Base-by-base conservation (phyloP, 169 alveolate genomes). In the Eimeria mitis region DNA sequence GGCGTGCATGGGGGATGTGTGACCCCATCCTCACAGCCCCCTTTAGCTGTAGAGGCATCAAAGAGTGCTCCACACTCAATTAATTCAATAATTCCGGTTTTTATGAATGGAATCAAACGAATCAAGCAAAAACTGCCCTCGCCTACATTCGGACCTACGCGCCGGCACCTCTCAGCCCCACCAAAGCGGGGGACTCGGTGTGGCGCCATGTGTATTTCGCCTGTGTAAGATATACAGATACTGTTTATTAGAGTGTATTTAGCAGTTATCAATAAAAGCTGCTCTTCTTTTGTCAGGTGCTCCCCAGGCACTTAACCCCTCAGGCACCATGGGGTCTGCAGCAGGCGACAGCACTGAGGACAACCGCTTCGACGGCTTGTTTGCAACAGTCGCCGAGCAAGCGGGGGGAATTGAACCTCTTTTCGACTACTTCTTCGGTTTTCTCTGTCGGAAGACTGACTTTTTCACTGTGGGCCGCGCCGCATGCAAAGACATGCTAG, bases 381-480 rank as follows among this genome's bases (percentile, higher is more conserved):
- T 95, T 54, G 75, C 92, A 73, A 84, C 95, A 37, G 94, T 96
- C 4, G 97, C 97, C 21, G 97, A 95, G 95, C 99, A 99, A 95
- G 98, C 99, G 40, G 98, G 99, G 71, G 99, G 99, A 40, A 99
- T 99, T 63, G 99, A 99, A 56, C 97, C 97, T 44, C 98, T 99
- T 94, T 97, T 99, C 96, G 99, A 98, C 90, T 95, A 97, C 79
- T 97, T 99, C 94, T 99, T 99, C 97, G 98, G 99, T 25, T 99
- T 99, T 97, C 97, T 99, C 95, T 97, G 98, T 76, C 96, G 99
- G 73, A 99, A 99, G 97, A 99, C 99, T 37, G 99, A 99, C 97
- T 99, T 99, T 97, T 99, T 97, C 96, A 95, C 89, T 59, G 98
- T 95, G 87, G 97, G 95, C 68, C 95, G 96, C 83, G 89, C 95